Evolutionary conservation across 2,329 filamentous ascomycete species (phyloP).

Genomic region (Epichloe elymi): DNA sequence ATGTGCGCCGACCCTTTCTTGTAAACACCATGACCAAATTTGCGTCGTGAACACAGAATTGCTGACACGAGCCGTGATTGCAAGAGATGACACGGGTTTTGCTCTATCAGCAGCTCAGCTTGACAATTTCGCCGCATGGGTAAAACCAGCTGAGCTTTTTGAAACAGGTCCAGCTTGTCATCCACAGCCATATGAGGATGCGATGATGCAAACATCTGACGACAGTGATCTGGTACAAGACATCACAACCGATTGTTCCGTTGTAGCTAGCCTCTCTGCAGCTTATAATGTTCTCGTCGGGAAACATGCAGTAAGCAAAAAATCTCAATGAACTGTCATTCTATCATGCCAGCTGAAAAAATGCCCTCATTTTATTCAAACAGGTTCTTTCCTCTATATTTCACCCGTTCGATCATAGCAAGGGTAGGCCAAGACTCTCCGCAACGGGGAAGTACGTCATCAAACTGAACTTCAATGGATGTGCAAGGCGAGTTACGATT

Average conservation of each 20-base stretch:
- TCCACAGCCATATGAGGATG: slow-evolving; percentile 18
- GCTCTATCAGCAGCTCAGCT: slow-evolving; percentile 62
- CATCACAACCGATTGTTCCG: slow-evolving; percentile 89
- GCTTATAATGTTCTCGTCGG: slow-evolving; percentile 57
- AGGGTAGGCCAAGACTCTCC: slow-evolving; percentile 49
- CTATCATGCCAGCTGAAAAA: neutral
- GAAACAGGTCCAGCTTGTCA: slow-evolving; percentile 11
- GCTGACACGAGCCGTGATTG: slow-evolving; percentile 6
- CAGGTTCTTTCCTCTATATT: slow-evolving; percentile 61
- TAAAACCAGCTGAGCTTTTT: slow-evolving; percentile 57
- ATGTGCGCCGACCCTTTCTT: neutral
- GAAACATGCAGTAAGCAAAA: slow-evolving; percentile 45
- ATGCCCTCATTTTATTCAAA: neutral
- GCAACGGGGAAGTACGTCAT: slow-evolving; percentile 81
- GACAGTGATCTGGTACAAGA: slow-evolving; percentile 84
- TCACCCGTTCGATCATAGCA: slow-evolving; percentile 56
- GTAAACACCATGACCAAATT: neutral
- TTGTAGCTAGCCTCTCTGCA: slow-evolving; percentile 88
- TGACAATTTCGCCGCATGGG: slow-evolving; percentile 73
- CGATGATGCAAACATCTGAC: slow-evolving; percentile 42
- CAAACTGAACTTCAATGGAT: slow-evolving; percentile 91
- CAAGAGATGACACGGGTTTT: slow-evolving; percentile 55
- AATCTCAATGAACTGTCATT: neutral
- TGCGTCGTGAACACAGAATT: neutral
- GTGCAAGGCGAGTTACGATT: slow-evolving; percentile 72